phyloP scores from a whole-genome alignment of 139 green algal species.

The Mesotaenium endlicherianum region DNA sequence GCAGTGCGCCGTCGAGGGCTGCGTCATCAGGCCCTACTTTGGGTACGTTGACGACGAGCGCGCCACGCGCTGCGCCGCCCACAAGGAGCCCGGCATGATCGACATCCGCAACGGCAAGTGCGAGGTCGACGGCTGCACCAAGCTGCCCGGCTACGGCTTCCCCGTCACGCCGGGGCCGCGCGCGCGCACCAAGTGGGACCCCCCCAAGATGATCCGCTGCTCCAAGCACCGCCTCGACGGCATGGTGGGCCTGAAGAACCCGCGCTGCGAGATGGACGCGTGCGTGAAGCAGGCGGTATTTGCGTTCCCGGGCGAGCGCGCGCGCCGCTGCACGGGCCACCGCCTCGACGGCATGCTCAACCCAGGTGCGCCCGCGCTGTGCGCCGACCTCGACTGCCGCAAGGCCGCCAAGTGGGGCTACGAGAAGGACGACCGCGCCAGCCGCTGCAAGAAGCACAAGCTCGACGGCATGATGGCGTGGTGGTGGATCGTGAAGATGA shows the following conservation, averaged over 20 bases:
- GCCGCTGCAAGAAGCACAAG: neutral
- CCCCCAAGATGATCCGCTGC: neutral
- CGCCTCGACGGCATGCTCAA: neutral
- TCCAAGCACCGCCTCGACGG: neutral
- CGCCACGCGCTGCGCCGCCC: neutral
- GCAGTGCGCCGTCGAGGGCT: neutral
- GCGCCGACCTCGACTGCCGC: neutral
- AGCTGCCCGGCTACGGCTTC: neutral
- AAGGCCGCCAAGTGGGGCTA: neutral
- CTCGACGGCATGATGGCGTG: neutral
- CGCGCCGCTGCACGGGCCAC: neutral
- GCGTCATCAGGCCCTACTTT: neutral
- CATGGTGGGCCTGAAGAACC: constrained; percentile 8
- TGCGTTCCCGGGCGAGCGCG: neutral
- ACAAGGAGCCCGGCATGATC: neutral
- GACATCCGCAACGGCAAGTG: constrained; percentile 9
- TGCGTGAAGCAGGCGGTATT: neutral
- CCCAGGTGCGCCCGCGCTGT: neutral
- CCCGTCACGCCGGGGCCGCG: neutral
- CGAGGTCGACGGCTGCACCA: neutral
- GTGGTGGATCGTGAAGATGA: neutral
- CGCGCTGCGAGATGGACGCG: neutral
- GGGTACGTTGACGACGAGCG: neutral
- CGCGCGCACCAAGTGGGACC: neutral
- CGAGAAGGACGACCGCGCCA: neutral